Evolutionary conservation across 2,329 filamentous ascomycete species (phyloP).

Genomic region (Aspergillus tamarii): DNA sequence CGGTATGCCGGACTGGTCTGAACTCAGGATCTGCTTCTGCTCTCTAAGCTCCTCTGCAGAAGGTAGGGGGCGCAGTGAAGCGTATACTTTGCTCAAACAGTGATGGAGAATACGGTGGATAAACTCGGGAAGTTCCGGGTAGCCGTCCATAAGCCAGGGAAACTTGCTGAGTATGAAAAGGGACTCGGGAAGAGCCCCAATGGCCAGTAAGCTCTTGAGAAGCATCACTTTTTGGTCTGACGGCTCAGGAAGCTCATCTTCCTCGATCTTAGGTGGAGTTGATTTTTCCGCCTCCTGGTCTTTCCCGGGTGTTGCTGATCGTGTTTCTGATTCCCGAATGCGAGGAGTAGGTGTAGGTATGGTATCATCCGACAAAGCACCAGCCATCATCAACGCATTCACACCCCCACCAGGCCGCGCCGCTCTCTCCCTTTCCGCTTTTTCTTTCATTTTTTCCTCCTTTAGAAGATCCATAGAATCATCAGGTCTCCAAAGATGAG

Average conservation of each 20-base stretch:
- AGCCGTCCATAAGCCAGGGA: slow-evolving; percentile 86
- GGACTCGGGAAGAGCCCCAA: slow-evolving; percentile 90
- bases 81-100: slow-evolving; percentile 76
- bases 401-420: slow-evolving; percentile 70
- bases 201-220: slow-evolving; percentile 81
- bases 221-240: slow-evolving; percentile 86
- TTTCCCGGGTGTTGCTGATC: slow-evolving; percentile 57
- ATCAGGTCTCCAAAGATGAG: slow-evolving; percentile 85
- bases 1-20: slow-evolving; percentile 68
- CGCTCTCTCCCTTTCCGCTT: slow-evolving; percentile 75
- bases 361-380: slow-evolving; percentile 83
- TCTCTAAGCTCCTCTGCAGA: slow-evolving; percentile 49
- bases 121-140: slow-evolving; percentile 76
- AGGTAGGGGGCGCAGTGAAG: slow-evolving; percentile 52
- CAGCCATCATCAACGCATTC: slow-evolving; percentile 87
- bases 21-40: slow-evolving; percentile 54
- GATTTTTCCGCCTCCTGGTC: slow-evolving; percentile 55
- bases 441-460: slow-evolving; percentile 71
- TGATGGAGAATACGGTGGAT: slow-evolving; percentile 85
- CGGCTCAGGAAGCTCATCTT: slow-evolving; percentile 67
- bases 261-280: slow-evolving; percentile 39
- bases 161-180: slow-evolving; percentile 90
- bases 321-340: slow-evolving; percentile 56
- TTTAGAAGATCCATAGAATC: slow-evolving; percentile 77
- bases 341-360: slow-evolving; percentile 52